phyloP scores from a whole-genome alignment of 2,329 filamentous ascomycete genomes.

The Calonectria henricotiae region DNA sequence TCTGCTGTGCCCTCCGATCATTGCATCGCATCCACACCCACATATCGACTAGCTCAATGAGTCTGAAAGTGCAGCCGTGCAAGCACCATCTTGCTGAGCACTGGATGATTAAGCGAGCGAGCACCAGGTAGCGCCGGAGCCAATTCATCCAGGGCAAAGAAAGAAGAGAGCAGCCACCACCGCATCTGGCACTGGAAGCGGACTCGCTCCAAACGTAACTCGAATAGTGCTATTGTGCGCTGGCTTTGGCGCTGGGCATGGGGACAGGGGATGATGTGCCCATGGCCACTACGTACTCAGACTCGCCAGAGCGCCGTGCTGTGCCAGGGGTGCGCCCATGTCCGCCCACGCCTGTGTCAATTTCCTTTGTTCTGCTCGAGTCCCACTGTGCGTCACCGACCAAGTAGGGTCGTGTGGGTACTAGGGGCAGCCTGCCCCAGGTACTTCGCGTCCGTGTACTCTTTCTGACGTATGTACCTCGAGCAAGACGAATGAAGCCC shows the following conservation, averaged over 20 bases:
- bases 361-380: conserved; percentile 45
- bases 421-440: conserved; percentile 44
- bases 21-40: conserved; percentile 15
- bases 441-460: conserved; percentile 50
- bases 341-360: conserved; percentile 50
- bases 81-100: conserved; percentile 12
- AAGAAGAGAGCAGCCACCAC: conserved; percentile 34
- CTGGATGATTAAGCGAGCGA: conserved; percentile 33
- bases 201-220: conserved; percentile 27
- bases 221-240: conserved; percentile 23
- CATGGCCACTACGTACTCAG: conserved; percentile 4
- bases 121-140: conserved; percentile 31
- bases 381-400: conserved; percentile 44
- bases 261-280: conserved; percentile 40
- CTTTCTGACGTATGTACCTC: conserved; percentile 53
- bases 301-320: conserved; percentile 29
- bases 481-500: conserved; percentile 47
- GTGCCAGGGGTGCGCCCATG: conserved; percentile 42
- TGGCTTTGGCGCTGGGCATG: conserved; percentile 40
- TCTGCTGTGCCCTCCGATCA: conserved; percentile 19
- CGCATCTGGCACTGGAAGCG: conserved; percentile 43
- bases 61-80: conserved; percentile 8
- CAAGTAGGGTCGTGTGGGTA: conserved; percentile 27
- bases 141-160: conserved; percentile 21
- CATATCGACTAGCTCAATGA: conserved; percentile 19